Conservation (phyloP, 2,329 filamentous ascomycete genomes). For the Colletotrichum coccodes region DNA sequence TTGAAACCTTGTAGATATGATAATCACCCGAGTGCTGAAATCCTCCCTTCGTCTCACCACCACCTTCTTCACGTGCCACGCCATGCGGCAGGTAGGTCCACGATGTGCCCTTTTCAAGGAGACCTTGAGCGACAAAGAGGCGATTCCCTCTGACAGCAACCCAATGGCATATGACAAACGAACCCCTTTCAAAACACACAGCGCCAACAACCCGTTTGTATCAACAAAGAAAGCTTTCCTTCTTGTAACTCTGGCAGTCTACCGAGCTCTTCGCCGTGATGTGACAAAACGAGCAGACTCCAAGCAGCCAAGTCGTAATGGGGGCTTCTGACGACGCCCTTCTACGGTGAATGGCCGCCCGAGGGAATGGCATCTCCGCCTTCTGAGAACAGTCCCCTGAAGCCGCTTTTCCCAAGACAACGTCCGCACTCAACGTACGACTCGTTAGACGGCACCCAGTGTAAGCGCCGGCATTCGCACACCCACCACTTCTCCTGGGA, state of each 20-base stretch:
- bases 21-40: background rate
- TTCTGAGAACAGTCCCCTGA: background rate
- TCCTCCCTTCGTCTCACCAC: background rate
- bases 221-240: background rate
- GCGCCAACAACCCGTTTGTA: background rate
- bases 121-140: background rate
- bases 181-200: background rate
- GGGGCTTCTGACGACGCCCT: no score
- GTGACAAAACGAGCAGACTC: background rate
- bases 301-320: background rate
- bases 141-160: background rate
- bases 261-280: background rate
- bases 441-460: background rate
- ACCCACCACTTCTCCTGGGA: constrained; percentile 51
- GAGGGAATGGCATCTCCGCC: no score
- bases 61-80: background rate
- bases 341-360: background rate
- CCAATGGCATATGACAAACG: background rate
- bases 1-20: background rate
- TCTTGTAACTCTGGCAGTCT: background rate
- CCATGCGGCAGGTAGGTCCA: background rate
- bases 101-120: background rate
- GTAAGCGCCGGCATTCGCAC: constrained; percentile 45
- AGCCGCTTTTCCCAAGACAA: background rate
- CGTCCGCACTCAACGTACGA: background rate